phyloP scores from a whole-genome alignment of 371 early-diverging fungal genomes.

The Mortierella sp. region DNA sequence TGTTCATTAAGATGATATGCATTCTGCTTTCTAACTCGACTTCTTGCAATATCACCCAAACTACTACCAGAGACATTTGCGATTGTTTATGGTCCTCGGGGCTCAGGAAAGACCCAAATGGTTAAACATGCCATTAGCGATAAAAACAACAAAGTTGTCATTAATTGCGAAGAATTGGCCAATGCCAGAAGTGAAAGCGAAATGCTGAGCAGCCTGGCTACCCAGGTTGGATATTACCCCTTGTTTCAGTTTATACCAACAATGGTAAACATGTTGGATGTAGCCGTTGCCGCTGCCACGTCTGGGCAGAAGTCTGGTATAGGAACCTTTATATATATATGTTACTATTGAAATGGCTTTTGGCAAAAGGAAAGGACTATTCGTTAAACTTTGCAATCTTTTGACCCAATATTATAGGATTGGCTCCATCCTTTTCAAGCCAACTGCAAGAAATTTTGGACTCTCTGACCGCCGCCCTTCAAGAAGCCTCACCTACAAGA shows the following conservation, averaged over 20 bases:
- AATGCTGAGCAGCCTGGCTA: slow-evolving; percentile 73
- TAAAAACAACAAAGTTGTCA: slow-evolving; percentile 73
- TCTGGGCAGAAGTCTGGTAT: slow-evolving; percentile 87
- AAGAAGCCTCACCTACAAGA: slow-evolving; percentile 43
- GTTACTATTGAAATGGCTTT: no score
- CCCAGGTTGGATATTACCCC: slow-evolving; percentile 85
- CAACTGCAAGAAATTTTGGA: slow-evolving; percentile 74
- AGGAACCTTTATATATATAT: not conserved
- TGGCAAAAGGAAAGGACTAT: not conserved
- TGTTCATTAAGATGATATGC: not conserved
- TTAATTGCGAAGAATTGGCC: slow-evolving; percentile 84
- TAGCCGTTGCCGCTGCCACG: slow-evolving; percentile 82
- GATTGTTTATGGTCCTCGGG: slow-evolving; percentile 70
- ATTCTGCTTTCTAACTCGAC: not conserved
- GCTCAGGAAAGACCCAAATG: slow-evolving; percentile 71
- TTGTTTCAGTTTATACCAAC: slow-evolving; percentile 83
- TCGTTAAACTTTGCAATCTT: not conserved
- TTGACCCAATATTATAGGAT: slow-evolving; percentile 23
- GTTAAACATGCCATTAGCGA: slow-evolving; percentile 65
- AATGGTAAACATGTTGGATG: slow-evolving; percentile 79
- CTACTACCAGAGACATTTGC: slow-evolving; percentile 67
- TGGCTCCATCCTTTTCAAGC: slow-evolving; percentile 70
- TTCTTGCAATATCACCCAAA: not conserved
- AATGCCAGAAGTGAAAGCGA: slow-evolving; percentile 80
- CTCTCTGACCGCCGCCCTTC: slow-evolving; percentile 65